Conservation (phyloP, 2,329 filamentous ascomycete species). For the Fusarium humuli region DNA sequence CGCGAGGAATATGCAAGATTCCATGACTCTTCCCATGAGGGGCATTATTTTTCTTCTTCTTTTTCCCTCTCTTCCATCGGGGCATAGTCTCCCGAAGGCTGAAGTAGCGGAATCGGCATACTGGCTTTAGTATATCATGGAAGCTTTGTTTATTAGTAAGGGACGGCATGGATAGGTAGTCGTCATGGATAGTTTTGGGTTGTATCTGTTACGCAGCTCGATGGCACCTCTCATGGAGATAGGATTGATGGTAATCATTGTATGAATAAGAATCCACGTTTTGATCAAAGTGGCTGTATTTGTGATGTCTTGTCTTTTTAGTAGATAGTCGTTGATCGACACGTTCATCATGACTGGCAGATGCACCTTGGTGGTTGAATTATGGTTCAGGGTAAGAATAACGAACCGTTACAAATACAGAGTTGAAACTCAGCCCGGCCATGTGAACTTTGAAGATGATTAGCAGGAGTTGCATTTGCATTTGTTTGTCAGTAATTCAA, state of each 20-base stretch:
- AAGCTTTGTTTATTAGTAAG: conserved; percentile 29
- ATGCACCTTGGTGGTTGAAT: background rate
- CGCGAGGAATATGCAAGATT: conserved; percentile 44
- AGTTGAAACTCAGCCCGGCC: background rate
- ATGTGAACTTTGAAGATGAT: background rate
- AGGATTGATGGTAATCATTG: conserved; percentile 45
- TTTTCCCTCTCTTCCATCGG: conserved; percentile 19
- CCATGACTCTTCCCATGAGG: conserved; percentile 37
- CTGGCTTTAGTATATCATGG: conserved; percentile 32
- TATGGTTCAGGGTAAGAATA: background rate
- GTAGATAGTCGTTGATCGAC: background rate
- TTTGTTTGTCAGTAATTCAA: background rate
- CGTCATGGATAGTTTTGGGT: conserved; percentile 9
- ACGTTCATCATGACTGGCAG: background rate
- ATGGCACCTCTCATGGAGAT: conserved; percentile 29
- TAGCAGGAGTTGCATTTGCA: background rate
- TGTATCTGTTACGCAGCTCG: conserved; percentile 15
- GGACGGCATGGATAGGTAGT: conserved; percentile 19
- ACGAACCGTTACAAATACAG: background rate
- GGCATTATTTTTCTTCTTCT: conserved; percentile 24
- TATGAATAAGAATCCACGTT: conserved; percentile 44
- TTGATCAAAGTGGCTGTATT: conserved; percentile 7
- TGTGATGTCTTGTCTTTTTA: background rate
- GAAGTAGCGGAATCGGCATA: conserved; percentile 34
- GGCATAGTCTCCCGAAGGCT: conserved; percentile 1